Conservation (phyloP, 163 green algal species). For the Dunaliella salina region DNA sequence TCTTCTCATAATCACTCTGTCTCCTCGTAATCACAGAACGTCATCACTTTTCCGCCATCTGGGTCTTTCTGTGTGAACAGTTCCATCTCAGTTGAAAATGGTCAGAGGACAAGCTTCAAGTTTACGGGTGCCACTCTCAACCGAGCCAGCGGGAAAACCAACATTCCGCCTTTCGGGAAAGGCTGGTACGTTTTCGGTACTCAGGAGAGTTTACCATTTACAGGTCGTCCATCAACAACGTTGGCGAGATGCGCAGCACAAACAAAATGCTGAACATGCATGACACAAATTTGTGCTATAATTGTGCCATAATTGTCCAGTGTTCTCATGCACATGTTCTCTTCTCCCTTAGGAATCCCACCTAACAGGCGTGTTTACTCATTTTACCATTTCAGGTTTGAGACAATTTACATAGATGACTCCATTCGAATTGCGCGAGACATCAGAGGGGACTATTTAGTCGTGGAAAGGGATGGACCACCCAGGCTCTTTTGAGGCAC, state of each 20-base stretch:
- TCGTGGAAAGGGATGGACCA: conserved; percentile 28
- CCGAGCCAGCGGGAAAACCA: conserved; percentile 29
- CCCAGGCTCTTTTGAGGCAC: background rate
- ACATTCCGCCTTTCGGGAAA: conserved; percentile 72
- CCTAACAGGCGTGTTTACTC: too few species aligned
- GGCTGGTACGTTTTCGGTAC: conserved; percentile 33
- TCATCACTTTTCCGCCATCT: conserved; percentile 77
- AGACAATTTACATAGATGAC: conserved; percentile 71
- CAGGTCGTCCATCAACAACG: too few species aligned
- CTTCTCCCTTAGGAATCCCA: too few species aligned
- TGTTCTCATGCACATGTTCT: too few species aligned
- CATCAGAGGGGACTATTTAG: conserved; percentile 60
- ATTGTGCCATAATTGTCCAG: too few species aligned
- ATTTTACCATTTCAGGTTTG: conserved; percentile 60
- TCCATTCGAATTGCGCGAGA: conserved; percentile 66
- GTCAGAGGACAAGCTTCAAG: conserved; percentile 61
- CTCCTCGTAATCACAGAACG: too few species aligned
- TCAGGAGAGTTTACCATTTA: too few species aligned
- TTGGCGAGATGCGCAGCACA: too few species aligned
- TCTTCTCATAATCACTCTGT: too few species aligned
- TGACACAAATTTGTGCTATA: too few species aligned
- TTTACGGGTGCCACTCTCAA: conserved; percentile 68
- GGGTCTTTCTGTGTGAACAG: conserved; percentile 73
- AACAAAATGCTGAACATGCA: too few species aligned
- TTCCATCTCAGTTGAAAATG: conserved; percentile 38